Base-by-base conservation (phyloP, 2,329 filamentous ascomycete species). In the Fusarium praegraminearum region DNA sequence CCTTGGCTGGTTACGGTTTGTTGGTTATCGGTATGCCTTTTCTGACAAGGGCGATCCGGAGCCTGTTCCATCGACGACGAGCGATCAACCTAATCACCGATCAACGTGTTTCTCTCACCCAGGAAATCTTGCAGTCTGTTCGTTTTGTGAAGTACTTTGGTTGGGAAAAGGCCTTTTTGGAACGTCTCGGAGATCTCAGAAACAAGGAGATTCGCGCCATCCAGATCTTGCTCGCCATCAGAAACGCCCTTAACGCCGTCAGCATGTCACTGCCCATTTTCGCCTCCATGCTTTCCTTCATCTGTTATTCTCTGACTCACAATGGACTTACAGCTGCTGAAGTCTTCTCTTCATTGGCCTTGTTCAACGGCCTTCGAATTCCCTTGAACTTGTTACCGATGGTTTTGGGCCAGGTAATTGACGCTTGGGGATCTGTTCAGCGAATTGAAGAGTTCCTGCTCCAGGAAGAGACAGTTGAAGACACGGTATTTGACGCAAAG, bases 121-220 rank as follows among this genome's bases (percentile, higher is more conserved):
- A 98, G 77, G 95, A 98, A 77, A 97, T 98, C 53, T 76, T 98
- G 16, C 91, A 94, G 72, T 93, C 93, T 0, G 94, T 98, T 26
- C 89, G 94, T 28, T 98, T 98, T 76, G 95, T 98, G 80, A 98
- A 98, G 79, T 98, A 89, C 79, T 98, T 98, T 77, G 94, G 94
- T 10, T 98, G 95, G 95, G 95, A 98, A 78, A 91, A 87, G 61
- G 91, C 93, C 35, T 98, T 98, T 76, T 82, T 98, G 15, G 85
- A 89, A 52, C 89, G 94, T 16, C 85, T 98, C 18, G 88, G 89
- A 51, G 86, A 89, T 26, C 91, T 97, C 65, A 89, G 95, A 61
- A 85, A 84, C 54, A 86, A 86, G 64, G 95, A 98, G 79, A 94
- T 98, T 65, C 83, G 85, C 59, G 88, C 91, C n/a, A 94, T 98